A percentile compares a stretch with the other conserved stretches of the same genome.
These are phyloP conservation scores for Xanthoparmelia taractica DNA, from an alignment of 495 filamentous ascomycete species.

Conservation along the genomic window DNA sequence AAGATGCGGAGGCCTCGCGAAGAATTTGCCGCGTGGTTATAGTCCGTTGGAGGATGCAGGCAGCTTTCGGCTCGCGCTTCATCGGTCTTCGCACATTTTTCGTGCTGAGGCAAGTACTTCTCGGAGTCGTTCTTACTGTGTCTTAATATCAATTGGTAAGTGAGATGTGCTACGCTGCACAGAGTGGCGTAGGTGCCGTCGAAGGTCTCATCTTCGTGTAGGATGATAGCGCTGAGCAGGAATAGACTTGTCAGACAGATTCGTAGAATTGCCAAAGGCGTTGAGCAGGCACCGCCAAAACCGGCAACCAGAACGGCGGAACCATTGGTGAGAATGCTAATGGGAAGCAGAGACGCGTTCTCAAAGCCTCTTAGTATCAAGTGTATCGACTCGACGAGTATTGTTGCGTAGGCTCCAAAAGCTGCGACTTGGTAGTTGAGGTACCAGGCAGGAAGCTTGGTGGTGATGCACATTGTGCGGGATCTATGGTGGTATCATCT, in stretches of 20 bases:
- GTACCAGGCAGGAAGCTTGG: neutral
- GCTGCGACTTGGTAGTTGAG: constrained; percentile 7
- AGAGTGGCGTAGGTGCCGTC: neutral
- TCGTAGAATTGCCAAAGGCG: neutral
- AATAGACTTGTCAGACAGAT: neutral
- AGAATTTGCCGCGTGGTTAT: neutral
- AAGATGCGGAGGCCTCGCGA: neutral
- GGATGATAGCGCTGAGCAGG: neutral
- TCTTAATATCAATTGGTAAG: neutral
- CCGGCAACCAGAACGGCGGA: neutral
- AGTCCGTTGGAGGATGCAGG: neutral
- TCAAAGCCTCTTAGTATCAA: neutral
- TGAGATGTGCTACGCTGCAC: neutral
- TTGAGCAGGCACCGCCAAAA: neutral
- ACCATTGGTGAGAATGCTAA: constrained; percentile 3
- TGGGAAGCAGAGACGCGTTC: constrained; percentile 3
- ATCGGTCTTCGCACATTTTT: neutral
- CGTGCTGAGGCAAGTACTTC: neutral
- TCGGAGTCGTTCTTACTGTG: neutral
- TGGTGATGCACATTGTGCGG: neutral
- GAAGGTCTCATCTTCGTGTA: neutral
- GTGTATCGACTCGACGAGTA: constrained; percentile 1
- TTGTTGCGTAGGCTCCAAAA: neutral
- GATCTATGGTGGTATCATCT: neutral
- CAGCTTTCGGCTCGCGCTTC: neutral